These are phyloP conservation scores for Eustoma russellianum DNA, from an alignment of 257 asterid species.

Conservation along the genomic window DNA sequence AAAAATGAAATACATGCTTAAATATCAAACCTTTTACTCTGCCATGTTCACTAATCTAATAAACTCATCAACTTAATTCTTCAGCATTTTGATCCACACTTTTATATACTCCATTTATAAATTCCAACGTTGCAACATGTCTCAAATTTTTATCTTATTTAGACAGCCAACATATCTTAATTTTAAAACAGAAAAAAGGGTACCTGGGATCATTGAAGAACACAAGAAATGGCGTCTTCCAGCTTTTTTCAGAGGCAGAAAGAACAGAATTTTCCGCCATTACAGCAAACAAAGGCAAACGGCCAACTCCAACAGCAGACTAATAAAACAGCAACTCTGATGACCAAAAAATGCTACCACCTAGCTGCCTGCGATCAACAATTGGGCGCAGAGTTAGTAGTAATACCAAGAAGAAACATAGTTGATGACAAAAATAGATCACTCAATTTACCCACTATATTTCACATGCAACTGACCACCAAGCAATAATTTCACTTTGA, in stretches of 20 bases:
- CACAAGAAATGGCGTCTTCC: conserved; percentile 54
- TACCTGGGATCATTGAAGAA: conserved; percentile 65
- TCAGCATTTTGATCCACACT: neutral
- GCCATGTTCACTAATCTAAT: neutral
- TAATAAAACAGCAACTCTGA: neutral
- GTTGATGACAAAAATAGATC: no score
- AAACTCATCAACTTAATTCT: neutral
- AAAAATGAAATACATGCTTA: no score
- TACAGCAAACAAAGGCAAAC: neutral
- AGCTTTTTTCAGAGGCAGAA: conserved; percentile 16
- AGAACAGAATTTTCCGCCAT: conserved; percentile 43
- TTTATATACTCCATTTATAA: no score
- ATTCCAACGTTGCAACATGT: no score
- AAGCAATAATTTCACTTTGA: neutral
- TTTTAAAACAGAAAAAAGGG: neutral
- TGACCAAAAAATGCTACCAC: neutral
- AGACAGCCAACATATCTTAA: no score
- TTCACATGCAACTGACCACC: neutral
- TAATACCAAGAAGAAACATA: neutral
- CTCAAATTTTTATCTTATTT: no score
- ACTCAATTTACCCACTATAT: neutral
- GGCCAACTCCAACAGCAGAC: neutral
- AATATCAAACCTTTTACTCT: neutral
- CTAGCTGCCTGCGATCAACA: conserved; percentile 7
- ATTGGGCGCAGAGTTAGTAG: neutral